Evolutionary conservation across 768 basidiomycete genomes (phyloP), one percentile per base, ranked within the genome.

Genomic region (Trametes meyenii): DNA sequence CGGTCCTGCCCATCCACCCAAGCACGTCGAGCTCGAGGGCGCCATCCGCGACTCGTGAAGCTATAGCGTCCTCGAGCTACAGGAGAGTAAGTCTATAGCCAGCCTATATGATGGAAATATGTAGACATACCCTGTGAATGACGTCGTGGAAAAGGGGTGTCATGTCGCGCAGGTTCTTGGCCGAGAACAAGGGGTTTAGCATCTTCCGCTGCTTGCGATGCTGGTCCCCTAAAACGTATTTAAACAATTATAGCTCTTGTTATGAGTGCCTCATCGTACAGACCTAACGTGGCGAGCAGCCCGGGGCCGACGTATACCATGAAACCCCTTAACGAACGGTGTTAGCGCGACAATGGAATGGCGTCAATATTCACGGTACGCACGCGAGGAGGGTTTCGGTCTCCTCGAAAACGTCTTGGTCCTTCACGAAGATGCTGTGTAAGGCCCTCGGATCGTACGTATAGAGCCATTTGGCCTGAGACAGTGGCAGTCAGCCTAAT

Each of bases 181-280:
- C 54, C 4, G 63, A 65, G 45, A 67, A 67, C 12, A 62, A 50
- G 1, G 66, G 66, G 11, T 52, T 62, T 3, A 67, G 52, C 45
- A 67, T 51, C 50, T 68, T 71, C 17, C 69, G 67, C 60, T 71
- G 70, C 21, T 57, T 65, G 13, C 60, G 35, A 46, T 71, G 68
- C 19, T 61, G 50, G 4, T 68, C 54, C 23, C 66, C 70, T 69
- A 40, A 2, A 21, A 14, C 4, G 23, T 26, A 19, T 21, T 21
- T 33, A 13, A 36, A 21, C 3, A 16, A 6, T 8, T 38, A 29
- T 8, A 17, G 2, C 13, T 33, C 3, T 3, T 11, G 8, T 7
- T 3, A 21, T 0, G 19, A 36, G 19, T 21, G 10, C 50, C 26
- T 19, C 6, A 48, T 19, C 6, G 26, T 1, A 48, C 16, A 7